A percentile compares a stretch with the other conserved stretches of the same genome.
These are phyloP conservation scores for Ambrosia trifida DNA, from an alignment of 129 eudicot genomes.

Conservation along the genomic window DNA sequence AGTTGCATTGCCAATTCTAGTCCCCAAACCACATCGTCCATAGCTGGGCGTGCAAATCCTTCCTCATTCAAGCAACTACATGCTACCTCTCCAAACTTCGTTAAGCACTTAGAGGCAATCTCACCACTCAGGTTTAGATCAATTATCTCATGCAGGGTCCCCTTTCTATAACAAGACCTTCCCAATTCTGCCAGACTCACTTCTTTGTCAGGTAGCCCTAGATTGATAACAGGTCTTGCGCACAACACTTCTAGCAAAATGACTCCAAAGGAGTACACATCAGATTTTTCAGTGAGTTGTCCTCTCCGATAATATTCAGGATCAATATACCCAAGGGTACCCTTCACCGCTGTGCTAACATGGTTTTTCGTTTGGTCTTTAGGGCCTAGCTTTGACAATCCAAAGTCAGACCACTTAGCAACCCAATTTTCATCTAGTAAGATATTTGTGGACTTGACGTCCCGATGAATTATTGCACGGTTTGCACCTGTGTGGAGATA, in stretches of 20 bases:
- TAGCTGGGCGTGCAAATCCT: constrained; percentile 14
- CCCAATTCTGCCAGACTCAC: constrained; percentile 53
- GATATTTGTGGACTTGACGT: constrained; percentile 49
- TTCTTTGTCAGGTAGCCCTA: constrained; percentile 26
- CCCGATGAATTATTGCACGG: constrained; percentile 46
- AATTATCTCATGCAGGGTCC: constrained; percentile 32
- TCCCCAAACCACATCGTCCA: constrained; percentile 28
- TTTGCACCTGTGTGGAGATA: constrained; percentile 48
- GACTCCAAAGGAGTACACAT: constrained; percentile 64
- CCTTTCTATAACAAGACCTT: constrained; percentile 18
- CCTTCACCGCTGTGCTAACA: constrained; percentile 45
- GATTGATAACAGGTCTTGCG: constrained; percentile 31
- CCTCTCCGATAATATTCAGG: constrained; percentile 34
- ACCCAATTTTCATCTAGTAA: constrained; percentile 50
- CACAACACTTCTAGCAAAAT: constrained; percentile 54
- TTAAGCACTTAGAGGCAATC: constrained; percentile 46
- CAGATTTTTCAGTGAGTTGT: constrained; percentile 39
- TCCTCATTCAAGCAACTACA: constrained; percentile 19
- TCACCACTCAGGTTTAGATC: constrained; percentile 40
- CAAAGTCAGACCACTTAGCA: constrained; percentile 56
- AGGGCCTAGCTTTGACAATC: constrained; percentile 47
- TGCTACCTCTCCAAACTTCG: constrained; percentile 41
- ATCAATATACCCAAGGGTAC: constrained; percentile 49
- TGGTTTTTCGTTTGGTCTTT: constrained; percentile 26
- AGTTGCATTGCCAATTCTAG: constrained; percentile 35